Evolutionary conservation across 306 rosid genomes (phyloP).

Genomic region (Rubus idaeus): DNA sequence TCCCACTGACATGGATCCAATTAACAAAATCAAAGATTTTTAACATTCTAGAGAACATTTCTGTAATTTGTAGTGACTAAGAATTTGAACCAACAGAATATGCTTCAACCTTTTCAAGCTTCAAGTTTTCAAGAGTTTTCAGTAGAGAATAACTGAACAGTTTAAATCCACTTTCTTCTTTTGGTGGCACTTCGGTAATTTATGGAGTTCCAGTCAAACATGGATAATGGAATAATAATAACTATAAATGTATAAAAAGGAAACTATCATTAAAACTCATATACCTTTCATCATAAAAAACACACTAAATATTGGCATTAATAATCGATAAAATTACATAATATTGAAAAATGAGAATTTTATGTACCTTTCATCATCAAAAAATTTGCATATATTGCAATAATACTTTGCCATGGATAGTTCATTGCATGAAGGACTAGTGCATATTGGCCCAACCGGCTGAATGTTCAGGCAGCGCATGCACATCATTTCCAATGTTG

Average conservation of each 20-base stretch:
- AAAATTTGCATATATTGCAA: constrained; percentile 92
- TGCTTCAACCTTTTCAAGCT: neutral
- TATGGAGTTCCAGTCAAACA: neutral
- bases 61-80: neutral
- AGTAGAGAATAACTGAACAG: neutral
- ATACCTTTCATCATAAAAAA: neutral
- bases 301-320: neutral
- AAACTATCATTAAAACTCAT: neutral
- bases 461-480: constrained; percentile 80
- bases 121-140: neutral
- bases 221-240: neutral
- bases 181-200: neutral
- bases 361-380: constrained; percentile 89
- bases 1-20: neutral
- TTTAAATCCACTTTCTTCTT: neutral
- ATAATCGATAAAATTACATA: neutral
- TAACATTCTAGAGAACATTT: neutral
- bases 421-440: constrained; percentile 81
- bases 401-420: constrained; percentile 84
- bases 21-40: neutral
- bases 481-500: constrained; percentile 94
- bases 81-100: neutral
- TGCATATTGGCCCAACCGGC: constrained; percentile 81
- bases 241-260: neutral
- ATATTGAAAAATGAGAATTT: constrained; percentile 6